phyloP scores from a whole-genome alignment of 768 basidiomycete genomes.

The Auriscalpium orientale region DNA sequence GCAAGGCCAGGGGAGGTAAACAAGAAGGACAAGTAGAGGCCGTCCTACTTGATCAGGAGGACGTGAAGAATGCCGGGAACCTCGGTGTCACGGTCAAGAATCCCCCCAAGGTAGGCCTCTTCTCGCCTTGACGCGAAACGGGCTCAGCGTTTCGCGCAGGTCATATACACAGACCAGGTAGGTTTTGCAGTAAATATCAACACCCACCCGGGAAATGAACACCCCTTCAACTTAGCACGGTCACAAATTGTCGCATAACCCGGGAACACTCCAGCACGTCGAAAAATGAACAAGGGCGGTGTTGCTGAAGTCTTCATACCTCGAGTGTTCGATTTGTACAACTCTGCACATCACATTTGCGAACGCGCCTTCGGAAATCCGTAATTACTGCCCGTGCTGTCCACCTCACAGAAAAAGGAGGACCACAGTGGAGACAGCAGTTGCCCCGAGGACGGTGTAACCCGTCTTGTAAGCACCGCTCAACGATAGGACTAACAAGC shows the following conservation, averaged over 20 bases:
- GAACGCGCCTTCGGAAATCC: neutral
- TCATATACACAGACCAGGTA: neutral
- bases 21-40: neutral
- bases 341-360: neutral
- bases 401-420: constrained; percentile 46
- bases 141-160: neutral
- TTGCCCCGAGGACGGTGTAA: constrained; percentile 77
- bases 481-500: constrained; percentile 58
- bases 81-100: neutral
- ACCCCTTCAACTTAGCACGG: neutral
- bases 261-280: neutral
- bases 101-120: neutral
- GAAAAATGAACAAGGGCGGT: neutral
- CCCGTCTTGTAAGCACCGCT: constrained; percentile 77
- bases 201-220: neutral
- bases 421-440: constrained; percentile 65
- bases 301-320: neutral
- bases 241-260: constrained; percentile 2
- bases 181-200: too few relatives aligned
- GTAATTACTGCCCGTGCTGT: neutral
- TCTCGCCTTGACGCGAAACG: neutral
- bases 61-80: neutral
- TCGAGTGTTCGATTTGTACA: neutral
- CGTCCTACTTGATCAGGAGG: neutral
- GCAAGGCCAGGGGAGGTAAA: neutral